Percentiles rank a stretch among this genome's conserved stretches.
Evolutionary conservation across 495 filamentous ascomycete species (phyloP).

Genomic region (Rostrohypoxylon terebratum): DNA sequence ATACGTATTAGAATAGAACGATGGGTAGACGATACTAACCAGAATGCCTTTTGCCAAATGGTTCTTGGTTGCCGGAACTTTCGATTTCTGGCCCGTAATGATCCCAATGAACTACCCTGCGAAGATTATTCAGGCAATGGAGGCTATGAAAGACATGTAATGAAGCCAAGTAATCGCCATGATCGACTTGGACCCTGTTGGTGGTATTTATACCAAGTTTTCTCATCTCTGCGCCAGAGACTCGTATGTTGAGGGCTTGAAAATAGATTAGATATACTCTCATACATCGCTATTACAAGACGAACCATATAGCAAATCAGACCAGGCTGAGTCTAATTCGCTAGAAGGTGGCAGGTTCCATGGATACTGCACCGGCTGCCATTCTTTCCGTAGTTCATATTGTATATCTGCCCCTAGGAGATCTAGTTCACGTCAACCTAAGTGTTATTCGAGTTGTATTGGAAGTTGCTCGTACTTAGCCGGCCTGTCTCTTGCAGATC

Average conservation of each 20-base stretch:
- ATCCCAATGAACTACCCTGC: conserved; percentile 42
- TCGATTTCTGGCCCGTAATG: conserved; percentile 26
- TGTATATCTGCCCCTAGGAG: conserved; percentile 15
- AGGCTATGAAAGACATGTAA: conserved; percentile 52
- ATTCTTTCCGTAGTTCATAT: conserved; percentile 44
- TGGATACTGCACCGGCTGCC: conserved; percentile 30
- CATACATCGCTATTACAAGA: not conserved
- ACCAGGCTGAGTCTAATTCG: conserved; percentile 47
- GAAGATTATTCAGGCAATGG: conserved; percentile 50
- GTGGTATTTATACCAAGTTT: conserved; percentile 39
- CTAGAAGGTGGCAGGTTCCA: conserved; percentile 46
- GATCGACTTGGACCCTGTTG: conserved; percentile 42
- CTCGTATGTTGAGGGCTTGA: conserved; percentile 46
- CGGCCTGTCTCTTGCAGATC: not conserved
- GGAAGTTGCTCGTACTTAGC: conserved; percentile 5
- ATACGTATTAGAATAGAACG: not conserved
- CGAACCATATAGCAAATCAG: conserved; percentile 46
- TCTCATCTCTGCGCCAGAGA: conserved; percentile 44
- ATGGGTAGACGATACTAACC: not conserved
- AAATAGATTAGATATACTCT: conserved; percentile 13
- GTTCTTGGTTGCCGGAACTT: not conserved
- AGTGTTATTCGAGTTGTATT: not conserved
- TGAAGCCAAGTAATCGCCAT: conserved; percentile 48
- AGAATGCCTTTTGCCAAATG: conserved; percentile 28
- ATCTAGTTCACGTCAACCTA: conserved; percentile 4